Conservation (phyloP, 2,329 filamentous ascomycete genomes). For the Ampelomyces quisqualis region DNA sequence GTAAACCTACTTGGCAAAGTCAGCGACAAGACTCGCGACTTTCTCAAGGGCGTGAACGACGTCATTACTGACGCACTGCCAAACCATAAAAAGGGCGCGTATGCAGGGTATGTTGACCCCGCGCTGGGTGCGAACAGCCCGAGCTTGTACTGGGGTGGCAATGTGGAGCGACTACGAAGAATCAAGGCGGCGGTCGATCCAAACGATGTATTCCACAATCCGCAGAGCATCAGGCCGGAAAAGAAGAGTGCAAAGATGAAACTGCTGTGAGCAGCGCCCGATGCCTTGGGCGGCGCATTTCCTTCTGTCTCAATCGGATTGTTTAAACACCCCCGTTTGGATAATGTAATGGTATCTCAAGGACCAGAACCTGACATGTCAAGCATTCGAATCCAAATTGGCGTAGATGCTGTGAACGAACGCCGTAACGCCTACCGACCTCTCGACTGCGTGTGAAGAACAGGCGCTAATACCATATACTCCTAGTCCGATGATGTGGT, state of each 20-base stretch:
- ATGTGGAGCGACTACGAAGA: slow-evolving; percentile 36
- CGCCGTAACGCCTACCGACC: too few relatives aligned
- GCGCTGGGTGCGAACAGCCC: slow-evolving; percentile 48
- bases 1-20: slow-evolving; percentile 36
- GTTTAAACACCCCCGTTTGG: too few relatives aligned
- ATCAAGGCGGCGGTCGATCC: slow-evolving; percentile 47
- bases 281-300: too few relatives aligned
- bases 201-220: slow-evolving; percentile 40
- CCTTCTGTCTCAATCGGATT: too few relatives aligned
- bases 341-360: too few relatives aligned
- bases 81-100: slow-evolving; percentile 47
- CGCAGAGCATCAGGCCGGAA: slow-evolving; percentile 36
- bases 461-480: slow-evolving; percentile 80
- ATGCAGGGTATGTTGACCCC: slow-evolving; percentile 57
- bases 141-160: slow-evolving; percentile 50
- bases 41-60: slow-evolving; percentile 47
- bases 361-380: too few relatives aligned
- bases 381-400: too few relatives aligned
- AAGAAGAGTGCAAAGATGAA: slow-evolving; percentile 5
- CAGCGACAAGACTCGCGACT: slow-evolving; percentile 40
- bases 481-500: slow-evolving; percentile 85
- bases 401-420: too few relatives aligned
- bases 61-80: slow-evolving; percentile 35
- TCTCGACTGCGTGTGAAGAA: neutral
- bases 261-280: neutral